phyloP scores from a whole-genome alignment of 2,329 filamentous ascomycete genomes.

The Arthroderma sp. region DNA sequence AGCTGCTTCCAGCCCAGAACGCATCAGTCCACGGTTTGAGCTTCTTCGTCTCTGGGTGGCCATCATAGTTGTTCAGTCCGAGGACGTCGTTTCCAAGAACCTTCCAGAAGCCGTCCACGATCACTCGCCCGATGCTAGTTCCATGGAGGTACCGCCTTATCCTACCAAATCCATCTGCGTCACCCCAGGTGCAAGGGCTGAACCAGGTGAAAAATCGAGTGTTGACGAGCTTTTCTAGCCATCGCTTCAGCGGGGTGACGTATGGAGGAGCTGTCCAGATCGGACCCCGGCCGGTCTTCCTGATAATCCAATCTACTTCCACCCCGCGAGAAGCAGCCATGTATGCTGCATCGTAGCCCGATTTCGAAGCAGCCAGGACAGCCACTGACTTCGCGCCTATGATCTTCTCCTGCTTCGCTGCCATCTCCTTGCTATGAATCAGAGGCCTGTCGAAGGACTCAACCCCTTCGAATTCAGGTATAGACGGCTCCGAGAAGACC shows the following conservation, averaged over 20 bases:
- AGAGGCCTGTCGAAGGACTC: slow-evolving; percentile 40
- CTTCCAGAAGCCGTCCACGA: slow-evolving; percentile 41
- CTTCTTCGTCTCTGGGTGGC: slow-evolving; percentile 32
- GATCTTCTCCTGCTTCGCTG: slow-evolving; percentile 22
- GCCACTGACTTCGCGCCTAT: slow-evolving; percentile 30
- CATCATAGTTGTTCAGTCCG: slow-evolving; percentile 33
- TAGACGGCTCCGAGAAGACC: slow-evolving; percentile 43
- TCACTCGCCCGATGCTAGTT: slow-evolving; percentile 32
- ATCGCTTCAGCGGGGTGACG: slow-evolving; percentile 50
- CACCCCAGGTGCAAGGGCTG: slow-evolving; percentile 60
- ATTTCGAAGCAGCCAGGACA: slow-evolving; percentile 48
- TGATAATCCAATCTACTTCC: slow-evolving; percentile 45
- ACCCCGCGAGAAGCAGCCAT: slow-evolving; percentile 38
- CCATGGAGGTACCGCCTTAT: slow-evolving; percentile 34
- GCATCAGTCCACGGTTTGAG: slow-evolving; percentile 33
- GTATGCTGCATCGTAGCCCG: slow-evolving; percentile 47
- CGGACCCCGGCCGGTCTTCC: slow-evolving; percentile 46
- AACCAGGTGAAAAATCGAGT: slow-evolving; percentile 61
- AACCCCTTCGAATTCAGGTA: slow-evolving; percentile 39
- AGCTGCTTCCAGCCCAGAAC: slow-evolving; percentile 42
- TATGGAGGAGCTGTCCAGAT: slow-evolving; percentile 46
- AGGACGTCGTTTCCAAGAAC: slow-evolving; percentile 38
- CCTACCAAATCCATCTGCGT: slow-evolving; percentile 37
- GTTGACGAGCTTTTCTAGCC: slow-evolving; percentile 54
- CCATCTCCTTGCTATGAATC: slow-evolving; percentile 47